Evolutionary conservation across 116 monocot species (phyloP).

Genomic region (Trichopus zeylanicus): DNA sequence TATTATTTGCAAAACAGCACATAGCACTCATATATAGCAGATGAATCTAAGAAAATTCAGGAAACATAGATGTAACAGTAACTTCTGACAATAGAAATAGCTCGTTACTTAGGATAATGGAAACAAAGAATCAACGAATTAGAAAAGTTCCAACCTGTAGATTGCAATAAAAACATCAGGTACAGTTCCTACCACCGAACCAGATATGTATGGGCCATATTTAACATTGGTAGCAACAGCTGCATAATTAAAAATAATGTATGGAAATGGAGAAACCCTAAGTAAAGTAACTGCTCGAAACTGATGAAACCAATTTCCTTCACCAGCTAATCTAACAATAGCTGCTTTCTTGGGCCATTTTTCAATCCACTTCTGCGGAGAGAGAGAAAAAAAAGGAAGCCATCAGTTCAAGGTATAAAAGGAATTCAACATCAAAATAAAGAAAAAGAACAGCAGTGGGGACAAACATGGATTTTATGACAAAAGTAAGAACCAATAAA

Average conservation of each 20-base stretch:
- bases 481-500: constrained; percentile 62
- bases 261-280: constrained; percentile 96
- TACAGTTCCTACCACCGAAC: constrained; percentile 62
- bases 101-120: too few species aligned
- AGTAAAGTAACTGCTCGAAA: constrained; percentile 15
- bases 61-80: too few species aligned
- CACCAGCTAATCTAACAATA: constrained; percentile 67
- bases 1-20: too few species aligned
- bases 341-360: constrained; percentile 84
- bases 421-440: not conserved
- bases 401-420: not conserved
- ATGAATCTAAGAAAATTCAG: too few species aligned
- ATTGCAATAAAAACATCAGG: constrained; percentile 93
- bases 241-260: constrained; percentile 96
- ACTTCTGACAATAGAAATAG: too few species aligned
- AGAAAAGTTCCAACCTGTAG: constrained; percentile 95
- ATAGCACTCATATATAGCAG: too few species aligned
- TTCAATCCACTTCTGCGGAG: constrained; percentile 58
- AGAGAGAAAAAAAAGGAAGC: not conserved
- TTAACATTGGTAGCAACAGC: constrained; percentile 59
- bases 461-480: constrained; percentile 67
- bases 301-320: constrained; percentile 86
- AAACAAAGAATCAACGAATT: too few species aligned
- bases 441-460: not conserved
- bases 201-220: constrained; percentile 77